phyloP scores from a whole-genome alignment of 1,139 yeast species.

The Geotrichum macrosporum region DNA sequence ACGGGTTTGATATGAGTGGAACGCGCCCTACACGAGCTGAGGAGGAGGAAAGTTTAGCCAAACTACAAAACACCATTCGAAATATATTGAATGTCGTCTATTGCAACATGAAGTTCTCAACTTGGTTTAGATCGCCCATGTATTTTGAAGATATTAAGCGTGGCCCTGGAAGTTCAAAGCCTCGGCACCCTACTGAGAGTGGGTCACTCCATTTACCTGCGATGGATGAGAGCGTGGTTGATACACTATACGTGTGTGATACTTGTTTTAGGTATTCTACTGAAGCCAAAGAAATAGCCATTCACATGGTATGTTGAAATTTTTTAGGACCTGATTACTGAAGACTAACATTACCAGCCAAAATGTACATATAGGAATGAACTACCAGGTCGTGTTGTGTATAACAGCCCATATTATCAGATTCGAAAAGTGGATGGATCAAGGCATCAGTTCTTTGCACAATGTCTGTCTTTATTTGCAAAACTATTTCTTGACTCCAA shows the following conservation, averaged over 20 bases:
- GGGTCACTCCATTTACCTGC: constrained; percentile 12
- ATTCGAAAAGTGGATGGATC: constrained; percentile 67
- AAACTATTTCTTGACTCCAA: constrained; percentile 88
- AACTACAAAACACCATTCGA: constrained; percentile 14
- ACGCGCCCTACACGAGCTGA: constrained; percentile 13
- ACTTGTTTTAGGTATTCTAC: constrained; percentile 77
- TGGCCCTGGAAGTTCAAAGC: constrained; percentile 25
- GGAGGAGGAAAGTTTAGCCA: constrained; percentile 14
- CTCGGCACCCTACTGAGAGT: constrained; percentile 21
- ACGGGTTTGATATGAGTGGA: constrained; percentile 14
- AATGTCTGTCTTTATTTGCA: constrained; percentile 76
- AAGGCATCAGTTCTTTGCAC: constrained; percentile 59
- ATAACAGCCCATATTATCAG: constrained; percentile 53
- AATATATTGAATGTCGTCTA: constrained; percentile 46
- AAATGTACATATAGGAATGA: constrained; percentile 47
- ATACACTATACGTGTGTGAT: constrained; percentile 66
- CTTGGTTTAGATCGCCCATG: constrained; percentile 87
- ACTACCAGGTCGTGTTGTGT: constrained; percentile 65
- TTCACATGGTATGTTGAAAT: constrained; percentile 28
- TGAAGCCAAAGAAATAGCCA: constrained; percentile 32
- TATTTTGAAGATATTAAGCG: constrained; percentile 45
- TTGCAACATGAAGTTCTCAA: constrained; percentile 60
- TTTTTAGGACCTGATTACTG: background rate
- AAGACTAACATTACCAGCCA: constrained; percentile 19
- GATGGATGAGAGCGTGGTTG: constrained; percentile 40